These are phyloP conservation scores for Nemania serpens DNA, from an alignment of 2,329 filamentous ascomycete species.

Conservation along the genomic window DNA sequence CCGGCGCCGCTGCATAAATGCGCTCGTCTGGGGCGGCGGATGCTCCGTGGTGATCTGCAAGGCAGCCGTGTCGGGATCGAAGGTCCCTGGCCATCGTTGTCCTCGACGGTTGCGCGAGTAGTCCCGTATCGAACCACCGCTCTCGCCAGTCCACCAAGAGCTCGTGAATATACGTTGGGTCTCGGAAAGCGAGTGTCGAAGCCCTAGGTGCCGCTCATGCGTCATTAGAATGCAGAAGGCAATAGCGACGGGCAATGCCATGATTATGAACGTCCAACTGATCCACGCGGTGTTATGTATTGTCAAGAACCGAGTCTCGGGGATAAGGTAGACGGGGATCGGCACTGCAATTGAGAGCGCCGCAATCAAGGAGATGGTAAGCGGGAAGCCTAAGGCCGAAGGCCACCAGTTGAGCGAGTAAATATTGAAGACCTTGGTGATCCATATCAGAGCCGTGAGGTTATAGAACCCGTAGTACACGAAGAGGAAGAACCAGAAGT, in stretches of 20 bases:
- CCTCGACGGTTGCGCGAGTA: constrained; percentile 46
- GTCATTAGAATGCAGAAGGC: constrained; percentile 67
- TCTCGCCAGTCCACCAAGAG: constrained; percentile 68
- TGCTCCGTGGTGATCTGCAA: constrained; percentile 34
- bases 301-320: constrained; percentile 58
- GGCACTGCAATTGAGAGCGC: constrained; percentile 63
- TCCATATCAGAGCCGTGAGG: constrained; percentile 69
- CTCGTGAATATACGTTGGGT: constrained; percentile 70
- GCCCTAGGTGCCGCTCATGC: constrained; percentile 65
- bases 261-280: constrained; percentile 70
- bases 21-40: constrained; percentile 31
- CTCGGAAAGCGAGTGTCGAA: constrained; percentile 65
- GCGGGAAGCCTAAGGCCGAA: constrained; percentile 64
- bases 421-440: constrained; percentile 73
- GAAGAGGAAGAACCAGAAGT: constrained; percentile 74
- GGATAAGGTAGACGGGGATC: constrained; percentile 63
- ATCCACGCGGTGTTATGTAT: constrained; percentile 71
- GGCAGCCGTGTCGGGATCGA: constrained; percentile 45
- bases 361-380: constrained; percentile 66
- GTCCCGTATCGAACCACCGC: constrained; percentile 49
- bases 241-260: constrained; percentile 70
- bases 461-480: constrained; percentile 74
- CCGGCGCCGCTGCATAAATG: constrained; percentile 51
- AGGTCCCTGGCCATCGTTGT: constrained; percentile 44
- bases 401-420: constrained; percentile 77